Conservation (phyloP, 1,284 basidiomycete genomes). For the Coniferiporia sulphurascens region DNA sequence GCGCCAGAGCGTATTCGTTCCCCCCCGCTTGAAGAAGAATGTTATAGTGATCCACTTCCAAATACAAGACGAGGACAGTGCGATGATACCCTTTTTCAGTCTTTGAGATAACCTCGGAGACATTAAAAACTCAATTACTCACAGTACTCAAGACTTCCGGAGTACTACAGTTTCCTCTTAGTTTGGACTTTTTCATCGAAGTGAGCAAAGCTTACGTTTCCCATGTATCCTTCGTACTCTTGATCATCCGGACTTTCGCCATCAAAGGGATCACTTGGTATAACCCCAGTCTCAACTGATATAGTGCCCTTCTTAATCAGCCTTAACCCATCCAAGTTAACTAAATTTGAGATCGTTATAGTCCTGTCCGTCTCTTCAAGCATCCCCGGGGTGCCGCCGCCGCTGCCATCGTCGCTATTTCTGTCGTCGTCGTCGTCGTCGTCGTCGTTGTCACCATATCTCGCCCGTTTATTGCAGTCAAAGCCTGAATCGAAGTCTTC, state of each 20-base stretch:
- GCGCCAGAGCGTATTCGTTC: slow-evolving; percentile 20
- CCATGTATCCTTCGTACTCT: slow-evolving; percentile 39
- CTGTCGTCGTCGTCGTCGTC: slow-evolving; percentile 26
- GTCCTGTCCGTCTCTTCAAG: slow-evolving; percentile 26
- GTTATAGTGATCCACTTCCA: slow-evolving; percentile 24
- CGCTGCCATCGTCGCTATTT: slow-evolving; percentile 17
- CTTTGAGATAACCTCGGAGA: neutral
- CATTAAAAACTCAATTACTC: neutral
- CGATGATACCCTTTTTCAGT: slow-evolving; percentile 35
- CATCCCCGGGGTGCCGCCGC: slow-evolving; percentile 22
- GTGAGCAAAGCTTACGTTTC: slow-evolving; percentile 33
- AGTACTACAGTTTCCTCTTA: neutral
- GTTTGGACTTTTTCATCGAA: neutral
- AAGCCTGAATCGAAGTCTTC: slow-evolving; percentile 19
- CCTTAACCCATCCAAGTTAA: slow-evolving; percentile 33
- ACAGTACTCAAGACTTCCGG: slow-evolving; percentile 9
- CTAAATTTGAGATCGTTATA: slow-evolving; percentile 29
- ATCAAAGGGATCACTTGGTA: slow-evolving; percentile 25
- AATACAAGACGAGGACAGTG: slow-evolving; percentile 38
- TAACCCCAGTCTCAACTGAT: slow-evolving; percentile 24
- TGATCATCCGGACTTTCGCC: slow-evolving; percentile 32
- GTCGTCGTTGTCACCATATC: slow-evolving; percentile 17
- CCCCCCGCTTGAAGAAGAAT: slow-evolving; percentile 26
- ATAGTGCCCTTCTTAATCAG: slow-evolving; percentile 30
- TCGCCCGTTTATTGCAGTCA: slow-evolving; percentile 10